Conservation (phyloP, 2,329 filamentous ascomycete species). For the Aspergillus udagawae region DNA sequence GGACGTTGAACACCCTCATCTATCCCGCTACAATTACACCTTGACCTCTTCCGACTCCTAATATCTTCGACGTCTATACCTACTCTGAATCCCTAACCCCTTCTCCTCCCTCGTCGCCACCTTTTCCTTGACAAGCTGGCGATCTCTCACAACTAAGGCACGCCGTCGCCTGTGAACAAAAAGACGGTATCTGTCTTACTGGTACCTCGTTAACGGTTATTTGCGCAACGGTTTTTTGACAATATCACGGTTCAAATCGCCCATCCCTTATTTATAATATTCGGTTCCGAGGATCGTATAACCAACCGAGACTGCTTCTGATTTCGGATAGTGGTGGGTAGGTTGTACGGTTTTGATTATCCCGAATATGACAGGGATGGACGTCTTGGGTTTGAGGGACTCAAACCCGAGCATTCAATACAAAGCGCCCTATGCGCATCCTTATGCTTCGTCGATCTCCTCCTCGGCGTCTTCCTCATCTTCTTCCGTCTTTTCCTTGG, state of each 20-base stretch:
- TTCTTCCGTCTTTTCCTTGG: conserved; percentile 73
- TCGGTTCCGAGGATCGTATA: conserved; percentile 8
- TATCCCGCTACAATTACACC: background rate
- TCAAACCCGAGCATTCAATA: conserved; percentile 35
- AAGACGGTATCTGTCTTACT: conserved; percentile 29
- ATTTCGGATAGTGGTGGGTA: conserved; percentile 11
- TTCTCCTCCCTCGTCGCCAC: conserved; percentile 3
- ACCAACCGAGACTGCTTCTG: conserved; percentile 14
- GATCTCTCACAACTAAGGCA: conserved; percentile 20
- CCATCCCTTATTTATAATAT: conserved; percentile 11
- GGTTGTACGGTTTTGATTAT: conserved; percentile 22
- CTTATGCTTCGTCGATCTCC: conserved; percentile 68
- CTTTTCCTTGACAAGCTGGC: conserved; percentile 21
- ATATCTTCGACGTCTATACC: conserved; percentile 9
- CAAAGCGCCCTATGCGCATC: conserved; percentile 41
- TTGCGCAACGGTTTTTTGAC: conserved; percentile 29
- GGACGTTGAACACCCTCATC: conserved; percentile 9
- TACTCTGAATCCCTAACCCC: conserved; percentile 7
- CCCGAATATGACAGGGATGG: conserved; percentile 42
- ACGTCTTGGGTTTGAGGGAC: conserved; percentile 40
- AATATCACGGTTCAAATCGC: conserved; percentile 18
- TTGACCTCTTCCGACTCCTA: background rate
- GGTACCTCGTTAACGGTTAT: conserved; percentile 29
- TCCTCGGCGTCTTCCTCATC: conserved; percentile 73
- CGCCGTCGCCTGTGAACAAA: conserved; percentile 29